These are phyloP conservation scores for Rubroboletus satanas DNA, from an alignment of 768 basidiomycete species.

Conservation along the genomic window DNA sequence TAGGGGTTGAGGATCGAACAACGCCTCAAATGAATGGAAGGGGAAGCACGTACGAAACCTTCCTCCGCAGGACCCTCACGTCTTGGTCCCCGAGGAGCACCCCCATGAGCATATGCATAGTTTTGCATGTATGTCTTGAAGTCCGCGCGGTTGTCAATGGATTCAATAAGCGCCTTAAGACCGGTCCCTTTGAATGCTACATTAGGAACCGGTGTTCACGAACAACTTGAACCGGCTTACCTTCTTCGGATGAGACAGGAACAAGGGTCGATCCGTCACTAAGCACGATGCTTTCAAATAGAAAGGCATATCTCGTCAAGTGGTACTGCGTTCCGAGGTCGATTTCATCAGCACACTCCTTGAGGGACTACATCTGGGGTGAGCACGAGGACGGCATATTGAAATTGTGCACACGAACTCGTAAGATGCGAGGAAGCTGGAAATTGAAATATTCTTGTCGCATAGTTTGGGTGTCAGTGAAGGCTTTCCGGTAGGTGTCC, in stretches of 20 bases:
- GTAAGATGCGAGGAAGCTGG: constrained; percentile 87
- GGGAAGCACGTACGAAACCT: constrained; percentile 73
- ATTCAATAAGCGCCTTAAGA: constrained; percentile 81
- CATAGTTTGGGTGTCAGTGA: constrained; percentile 83
- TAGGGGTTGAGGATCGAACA: constrained; percentile 5
- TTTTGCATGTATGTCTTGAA: constrained; percentile 98
- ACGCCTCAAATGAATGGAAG: neutral
- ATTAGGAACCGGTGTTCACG: neutral
- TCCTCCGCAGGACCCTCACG: constrained; percentile 89
- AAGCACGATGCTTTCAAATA: constrained; percentile 87
- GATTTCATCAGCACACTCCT: constrained; percentile 93
- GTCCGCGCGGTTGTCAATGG: constrained; percentile 91
- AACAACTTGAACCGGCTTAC: constrained; percentile 34
- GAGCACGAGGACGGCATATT: neutral
- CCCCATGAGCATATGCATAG: constrained; percentile 85
- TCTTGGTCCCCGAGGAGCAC: constrained; percentile 64
- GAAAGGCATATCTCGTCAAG: constrained; percentile 87
- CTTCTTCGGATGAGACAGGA: constrained; percentile 67
- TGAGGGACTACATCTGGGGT: constrained; percentile 59
- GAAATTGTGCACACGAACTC: constrained; percentile 52
- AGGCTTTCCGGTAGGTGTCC: constrained; percentile 86
- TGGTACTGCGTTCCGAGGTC: constrained; percentile 99
- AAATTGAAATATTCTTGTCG: constrained; percentile 98
- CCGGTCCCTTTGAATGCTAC: constrained; percentile 48
- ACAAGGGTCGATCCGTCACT: constrained; percentile 84